These are phyloP conservation scores for Magnolia kwangsiensis DNA, from an alignment of 164 flowering plant species.

Conservation along the genomic window DNA sequence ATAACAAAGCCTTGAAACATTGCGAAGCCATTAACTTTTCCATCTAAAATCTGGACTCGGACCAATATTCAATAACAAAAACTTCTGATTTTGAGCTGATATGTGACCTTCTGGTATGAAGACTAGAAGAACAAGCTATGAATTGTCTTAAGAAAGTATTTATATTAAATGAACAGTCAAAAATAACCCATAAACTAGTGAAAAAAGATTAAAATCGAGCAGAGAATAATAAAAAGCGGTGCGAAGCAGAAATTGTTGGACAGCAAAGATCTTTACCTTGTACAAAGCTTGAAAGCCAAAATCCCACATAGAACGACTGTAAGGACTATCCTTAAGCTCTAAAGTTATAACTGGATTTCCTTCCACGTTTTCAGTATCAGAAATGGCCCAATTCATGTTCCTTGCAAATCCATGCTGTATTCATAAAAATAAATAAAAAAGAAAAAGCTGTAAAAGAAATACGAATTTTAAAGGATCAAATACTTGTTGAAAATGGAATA, in stretches of 20 bases:
- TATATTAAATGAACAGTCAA: neutral
- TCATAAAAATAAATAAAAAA: neutral
- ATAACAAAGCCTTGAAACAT: neutral
- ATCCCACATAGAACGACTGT: slow-evolving; percentile 97
- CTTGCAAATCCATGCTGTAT: slow-evolving; percentile 94
- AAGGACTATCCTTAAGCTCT: slow-evolving; percentile 74
- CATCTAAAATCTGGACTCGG: neutral
- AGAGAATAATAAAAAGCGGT: neutral
- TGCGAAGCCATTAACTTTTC: neutral
- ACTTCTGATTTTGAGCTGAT: neutral
- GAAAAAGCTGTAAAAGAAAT: neutral
- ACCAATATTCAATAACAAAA: neutral
- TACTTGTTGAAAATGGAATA: neutral
- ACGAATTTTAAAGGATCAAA: neutral
- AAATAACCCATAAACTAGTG: neutral
- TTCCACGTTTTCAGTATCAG: slow-evolving; percentile 59
- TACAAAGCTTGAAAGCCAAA: slow-evolving; percentile 71
- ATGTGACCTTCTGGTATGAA: neutral
- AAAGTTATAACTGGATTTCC: slow-evolving; percentile 73
- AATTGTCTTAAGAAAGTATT: neutral
- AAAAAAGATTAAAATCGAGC: neutral
- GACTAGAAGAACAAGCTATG: neutral
- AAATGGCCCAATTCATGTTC: slow-evolving; percentile 80
- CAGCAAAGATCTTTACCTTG: slow-evolving; percentile 45
- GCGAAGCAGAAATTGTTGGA: neutral